A percentile compares a stretch with the other conserved stretches of the same genome.
Evolutionary conservation across 2,329 filamentous ascomycete genomes (phyloP).

Genomic region (Neopestalotiopsis sp.): DNA sequence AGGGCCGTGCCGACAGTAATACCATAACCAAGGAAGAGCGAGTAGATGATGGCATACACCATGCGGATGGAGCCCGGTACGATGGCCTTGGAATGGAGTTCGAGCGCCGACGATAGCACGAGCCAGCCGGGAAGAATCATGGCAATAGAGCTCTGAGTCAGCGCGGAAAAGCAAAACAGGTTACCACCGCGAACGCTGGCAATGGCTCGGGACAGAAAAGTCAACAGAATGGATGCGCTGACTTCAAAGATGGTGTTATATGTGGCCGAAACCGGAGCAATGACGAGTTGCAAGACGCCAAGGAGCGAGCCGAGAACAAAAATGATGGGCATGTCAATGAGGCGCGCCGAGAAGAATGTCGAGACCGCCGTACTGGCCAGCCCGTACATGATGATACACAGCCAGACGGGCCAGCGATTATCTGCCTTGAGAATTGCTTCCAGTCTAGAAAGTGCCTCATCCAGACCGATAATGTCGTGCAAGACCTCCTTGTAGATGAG

Average conservation of each 20-base stretch:
- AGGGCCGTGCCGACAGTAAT: constrained; percentile 65
- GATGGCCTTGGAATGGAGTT: constrained; percentile 71
- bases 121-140: constrained; percentile 72
- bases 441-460: constrained; percentile 60
- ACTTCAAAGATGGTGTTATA: constrained; percentile 63
- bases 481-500: constrained; percentile 69
- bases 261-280: constrained; percentile 76
- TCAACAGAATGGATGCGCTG: constrained; percentile 66
- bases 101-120: constrained; percentile 62
- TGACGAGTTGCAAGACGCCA: constrained; percentile 74
- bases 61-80: constrained; percentile 74
- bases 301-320: constrained; percentile 80
- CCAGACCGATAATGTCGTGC: constrained; percentile 63
- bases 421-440: constrained; percentile 53
- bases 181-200: constrained; percentile 66
- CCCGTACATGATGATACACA: constrained; percentile 72
- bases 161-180: constrained; percentile 73
- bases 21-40: constrained; percentile 72
- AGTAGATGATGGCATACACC: constrained; percentile 76
- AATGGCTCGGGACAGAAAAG: constrained; percentile 70
- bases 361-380: constrained; percentile 78
- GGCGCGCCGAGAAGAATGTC: constrained; percentile 78
- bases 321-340: constrained; percentile 80
- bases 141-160: constrained; percentile 76
- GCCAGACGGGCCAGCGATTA: constrained; percentile 55